phyloP scores from a whole-genome alignment of 306 rosid genomes.

The cucumber (Cucumis sativus) region Cucumber_9930_V3 NC_026656.2:12543001-12543500 shows the following conservation, averaged over 20 bases:
- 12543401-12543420: background rate
- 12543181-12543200: background rate
- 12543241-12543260: background rate
- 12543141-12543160: background rate
- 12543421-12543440: background rate
- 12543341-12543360: background rate
- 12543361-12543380: background rate
- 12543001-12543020: background rate
- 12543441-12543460: background rate
- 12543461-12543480: background rate
- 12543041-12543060: background rate
- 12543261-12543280: background rate
- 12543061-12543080: background rate
- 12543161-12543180: background rate
- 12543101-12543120: background rate
- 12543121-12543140: background rate
- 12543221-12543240: background rate
- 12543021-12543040: background rate
- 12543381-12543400: background rate
- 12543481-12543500: background rate
- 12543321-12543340: background rate
- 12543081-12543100: background rate
- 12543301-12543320: background rate
- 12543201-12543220: background rate
- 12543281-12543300: background rate